Percentiles rank a stretch among this genome's conserved stretches.
Conservation (phyloP, 331 rosid species). For the Quercus lobata region DNA sequence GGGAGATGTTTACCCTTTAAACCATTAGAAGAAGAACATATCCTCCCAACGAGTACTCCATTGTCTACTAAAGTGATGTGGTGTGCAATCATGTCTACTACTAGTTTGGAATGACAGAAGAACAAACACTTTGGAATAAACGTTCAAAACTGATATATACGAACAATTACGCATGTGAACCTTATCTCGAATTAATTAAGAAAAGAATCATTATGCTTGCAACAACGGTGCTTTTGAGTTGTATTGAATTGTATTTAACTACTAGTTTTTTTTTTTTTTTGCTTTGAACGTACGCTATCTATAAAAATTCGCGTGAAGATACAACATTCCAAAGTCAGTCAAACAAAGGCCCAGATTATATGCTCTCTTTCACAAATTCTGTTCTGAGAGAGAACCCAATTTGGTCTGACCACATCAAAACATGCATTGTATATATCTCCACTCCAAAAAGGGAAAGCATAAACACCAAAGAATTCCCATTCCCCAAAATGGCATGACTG, state of each 20-base stretch:
- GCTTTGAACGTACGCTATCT: not conserved
- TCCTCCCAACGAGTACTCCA: too few species aligned
- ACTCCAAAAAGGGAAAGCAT: constrained; percentile 20
- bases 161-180: too few species aligned
- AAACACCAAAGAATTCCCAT: not conserved
- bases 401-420: not conserved
- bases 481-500: not conserved
- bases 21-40: too few species aligned
- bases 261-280: not conserved
- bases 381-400: not conserved
- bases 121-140: too few species aligned
- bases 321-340: not conserved
- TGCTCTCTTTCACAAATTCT: not conserved
- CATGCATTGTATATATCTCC: not conserved
- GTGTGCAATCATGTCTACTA: too few species aligned
- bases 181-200: too few species aligned
- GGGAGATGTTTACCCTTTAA: too few species aligned
- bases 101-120: too few species aligned
- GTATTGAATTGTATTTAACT: not conserved
- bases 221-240: not conserved
- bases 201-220: too few species aligned
- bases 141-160: too few species aligned
- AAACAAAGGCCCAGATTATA: not conserved
- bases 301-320: not conserved
- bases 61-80: too few species aligned